Evolutionary conservation across 345 rosid species (phyloP), one percentile per base, ranked within the genome.

Genomic region (Salix caprea): DNA sequence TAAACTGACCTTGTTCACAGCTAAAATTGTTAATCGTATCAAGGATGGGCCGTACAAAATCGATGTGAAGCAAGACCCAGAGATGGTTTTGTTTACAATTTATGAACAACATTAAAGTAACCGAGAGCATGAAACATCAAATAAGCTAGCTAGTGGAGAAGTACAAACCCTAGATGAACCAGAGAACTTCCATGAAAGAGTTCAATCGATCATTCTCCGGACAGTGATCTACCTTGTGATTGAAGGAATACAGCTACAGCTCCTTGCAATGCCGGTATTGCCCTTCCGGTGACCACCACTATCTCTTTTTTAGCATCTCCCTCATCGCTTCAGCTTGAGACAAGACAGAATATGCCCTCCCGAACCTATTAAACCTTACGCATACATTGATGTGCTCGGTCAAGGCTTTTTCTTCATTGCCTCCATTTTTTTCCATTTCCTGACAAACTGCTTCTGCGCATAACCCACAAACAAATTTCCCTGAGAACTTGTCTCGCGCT

Each of bases 321-420:
- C 76, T 65, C 81, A 81, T 66, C 3, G 81, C 81, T 16, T 77
- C 81, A 34, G 84, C 84, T 60, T 81, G 84, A 21, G 37, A 56
- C 50, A 81, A 61, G 3, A 81, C 77, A 32, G 84, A 79, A 58
- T 81, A 74, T 0, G 28, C 70, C 76, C 79, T 81, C 14, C 71
- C 74, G 21, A 65, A 7, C 71, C 64, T 74, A 11, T 81, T 81
- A 28, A 81, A 81, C 70, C 74, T 70, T 18, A 66, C 77, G 66
- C 84, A 81, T 3, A 72, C 81, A 24, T 44, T 80, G 81, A 80
- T 78, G 74, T 84, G 87, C 64, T 72, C 77, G 23, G 28, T 75
- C 75, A 86, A 42, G 7, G 85, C 89, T 52, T 84, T 85, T 64
- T 86, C 87, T 19, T 75, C 73, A 16, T 69, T 74, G n/a, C 79